Percentiles rank a stretch among this genome's conserved stretches.
phyloP scores from a whole-genome alignment of 129 eudicot species.

The Mikania micrantha region DNA sequence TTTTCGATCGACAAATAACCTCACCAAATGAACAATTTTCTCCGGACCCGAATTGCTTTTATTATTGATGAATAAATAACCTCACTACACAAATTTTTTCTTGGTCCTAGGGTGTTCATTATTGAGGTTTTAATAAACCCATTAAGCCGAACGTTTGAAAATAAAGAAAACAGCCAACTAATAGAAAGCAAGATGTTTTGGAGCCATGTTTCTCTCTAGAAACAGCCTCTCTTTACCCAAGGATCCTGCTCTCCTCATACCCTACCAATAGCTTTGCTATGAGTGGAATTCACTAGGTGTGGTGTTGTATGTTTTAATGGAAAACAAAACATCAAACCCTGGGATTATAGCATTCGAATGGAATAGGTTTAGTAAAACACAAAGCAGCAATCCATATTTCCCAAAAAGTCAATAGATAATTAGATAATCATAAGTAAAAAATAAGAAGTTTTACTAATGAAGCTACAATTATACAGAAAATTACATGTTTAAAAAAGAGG shows the following conservation, averaged over 20 bases:
- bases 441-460: background rate
- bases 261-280: no score
- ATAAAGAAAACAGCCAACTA: background rate
- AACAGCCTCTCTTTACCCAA: no score
- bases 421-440: background rate
- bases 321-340: background rate
- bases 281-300: no score
- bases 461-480: conserved; percentile 2
- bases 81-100: background rate
- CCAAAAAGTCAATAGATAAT: background rate
- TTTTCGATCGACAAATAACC: background rate
- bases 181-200: background rate
- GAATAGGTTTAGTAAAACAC: background rate
- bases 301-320: no score
- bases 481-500: background rate
- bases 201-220: no score
- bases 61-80: background rate
- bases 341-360: background rate
- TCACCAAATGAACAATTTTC: background rate
- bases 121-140: background rate
- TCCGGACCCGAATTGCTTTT: background rate
- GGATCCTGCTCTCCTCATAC: no score
- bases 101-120: background rate
- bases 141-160: background rate
- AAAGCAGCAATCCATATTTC: background rate